Base-by-base conservation (phyloP, 23 red algal genomes). In the Agarophyton chilense region DNA sequence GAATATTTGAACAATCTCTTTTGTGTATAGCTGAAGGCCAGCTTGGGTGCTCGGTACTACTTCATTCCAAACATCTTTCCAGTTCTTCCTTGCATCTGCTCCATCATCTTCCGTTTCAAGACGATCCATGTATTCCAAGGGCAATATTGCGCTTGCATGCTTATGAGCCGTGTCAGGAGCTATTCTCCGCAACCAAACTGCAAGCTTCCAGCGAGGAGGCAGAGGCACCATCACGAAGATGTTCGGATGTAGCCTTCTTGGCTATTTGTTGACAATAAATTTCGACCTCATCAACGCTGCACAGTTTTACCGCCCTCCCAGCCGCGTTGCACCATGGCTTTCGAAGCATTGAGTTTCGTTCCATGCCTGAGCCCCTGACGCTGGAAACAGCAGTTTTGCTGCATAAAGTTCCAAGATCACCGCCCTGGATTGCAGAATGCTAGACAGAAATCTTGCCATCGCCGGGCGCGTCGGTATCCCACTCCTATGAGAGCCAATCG, bases 21-120 rank as follows among this genome's bases (percentile, higher is more conserved):
- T 53, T 19, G 77, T 58, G 72, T 92, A 92, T 18, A 92, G 41
- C 9, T 77, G 77, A 16, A 92, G 47, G 17, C 58, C 77, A 21
- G 78, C 89, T 34, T 82, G 75, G 7, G 89, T 64, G 25, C 63
- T 82, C 17, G 89, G 89, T 9, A 60, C 55, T 21, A 77, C 89
- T 60, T 92, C 77, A 49, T 57, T 74, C 89, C 89, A 92, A 10
- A 92, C 89, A 33, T 82, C 78, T 52, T 77, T 71, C 77, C 77
- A 92, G 36, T 82, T 83, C 50, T 36, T 77, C 14, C 75, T 77
- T 18, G 77, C 89, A 50, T 46, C 62, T 18, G n/a, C 66, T 60
- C 39, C 58, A 21, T 92, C 61, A 14, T 82, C 89, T 56, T 92
- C 77, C 14, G 76, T 82, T 52, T 83, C 89, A 60, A 21, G 64